A percentile compares a stretch with the other conserved stretches of the same genome.
Evolutionary conservation across 345 rosid genomes (phyloP).

Genomic region (Excoecaria agallocha): DNA sequence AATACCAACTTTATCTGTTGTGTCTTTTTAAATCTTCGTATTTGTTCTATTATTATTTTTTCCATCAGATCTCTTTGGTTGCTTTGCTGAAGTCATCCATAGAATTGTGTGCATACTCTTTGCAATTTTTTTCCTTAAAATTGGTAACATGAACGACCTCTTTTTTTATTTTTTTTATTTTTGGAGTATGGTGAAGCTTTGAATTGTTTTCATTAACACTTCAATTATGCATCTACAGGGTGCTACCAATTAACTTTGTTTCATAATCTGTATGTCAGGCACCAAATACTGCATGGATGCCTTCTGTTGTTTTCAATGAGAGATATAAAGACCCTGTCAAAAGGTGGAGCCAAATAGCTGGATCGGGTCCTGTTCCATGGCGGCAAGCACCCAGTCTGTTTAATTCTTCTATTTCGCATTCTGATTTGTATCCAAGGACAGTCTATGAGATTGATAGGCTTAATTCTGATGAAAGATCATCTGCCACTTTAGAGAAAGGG

Average conservation of each 20-base stretch:
- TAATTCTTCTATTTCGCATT: slow-evolving; percentile 54
- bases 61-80: not conserved
- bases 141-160: not conserved
- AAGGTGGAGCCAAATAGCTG: slow-evolving; percentile 63
- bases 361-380: slow-evolving; percentile 75
- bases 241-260: not conserved
- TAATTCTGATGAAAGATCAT: slow-evolving; percentile 36
- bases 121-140: no score
- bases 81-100: not conserved
- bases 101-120: not conserved
- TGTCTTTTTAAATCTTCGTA: not conserved
- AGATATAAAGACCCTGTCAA: slow-evolving; percentile 54
- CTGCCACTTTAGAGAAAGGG: slow-evolving; percentile 47
- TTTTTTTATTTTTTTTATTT: not conserved
- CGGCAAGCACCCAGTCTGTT: slow-evolving; percentile 67
- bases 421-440: slow-evolving; percentile 49
- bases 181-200: not conserved
- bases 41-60: not conserved
- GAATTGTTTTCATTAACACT: not conserved
- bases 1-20: not conserved
- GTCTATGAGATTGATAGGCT: slow-evolving; percentile 53
- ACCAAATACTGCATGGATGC: slow-evolving; percentile 47
- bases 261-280: slow-evolving; percentile 46
- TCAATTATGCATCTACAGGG: not conserved
- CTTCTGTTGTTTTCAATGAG: slow-evolving; percentile 47